Evolutionary conservation across 2,329 filamentous ascomycete genomes (phyloP).

Genomic region (Aureobasidium zeae): DNA sequence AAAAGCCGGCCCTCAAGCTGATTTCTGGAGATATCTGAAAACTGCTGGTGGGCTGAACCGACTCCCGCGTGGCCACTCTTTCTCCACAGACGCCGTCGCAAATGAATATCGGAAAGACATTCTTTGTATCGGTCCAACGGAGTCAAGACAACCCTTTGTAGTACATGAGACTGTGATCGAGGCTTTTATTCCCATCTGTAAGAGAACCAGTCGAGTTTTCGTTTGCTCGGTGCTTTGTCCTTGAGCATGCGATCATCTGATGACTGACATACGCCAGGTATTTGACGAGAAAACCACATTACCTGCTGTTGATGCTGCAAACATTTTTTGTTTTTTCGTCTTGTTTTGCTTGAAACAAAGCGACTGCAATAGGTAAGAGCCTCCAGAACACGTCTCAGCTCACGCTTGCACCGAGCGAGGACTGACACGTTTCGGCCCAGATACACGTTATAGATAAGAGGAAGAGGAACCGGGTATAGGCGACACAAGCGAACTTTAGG

Average conservation of each 20-base stretch:
- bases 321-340: slow-evolving; percentile 1
- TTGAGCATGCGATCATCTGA: background rate
- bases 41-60: background rate
- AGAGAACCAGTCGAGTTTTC: background rate
- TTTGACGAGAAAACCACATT: background rate
- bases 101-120: slow-evolving; percentile 3
- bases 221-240: too few species aligned
- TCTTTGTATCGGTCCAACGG: slow-evolving; percentile 1
- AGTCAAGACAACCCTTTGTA: background rate
- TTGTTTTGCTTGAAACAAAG: background rate
- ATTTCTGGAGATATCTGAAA: background rate
- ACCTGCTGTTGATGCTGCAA: slow-evolving; percentile 6
- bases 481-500: slow-evolving; percentile 5
- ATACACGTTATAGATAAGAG: slow-evolving; percentile 7
- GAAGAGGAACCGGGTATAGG: slow-evolving; percentile 6
- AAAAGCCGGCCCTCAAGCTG: background rate
- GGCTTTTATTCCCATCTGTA: background rate
- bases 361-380: slow-evolving; percentile 4
- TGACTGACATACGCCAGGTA: slow-evolving; percentile 2
- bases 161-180: slow-evolving; percentile 7
- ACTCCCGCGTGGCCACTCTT: background rate
- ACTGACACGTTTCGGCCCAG: background rate
- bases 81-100: slow-evolving; percentile 6
- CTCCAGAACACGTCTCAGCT: too few species aligned
- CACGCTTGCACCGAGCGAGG: background rate